Conservation (phyloP, 2,329 filamentous ascomycete genomes). For the Xylogone sp. region DNA sequence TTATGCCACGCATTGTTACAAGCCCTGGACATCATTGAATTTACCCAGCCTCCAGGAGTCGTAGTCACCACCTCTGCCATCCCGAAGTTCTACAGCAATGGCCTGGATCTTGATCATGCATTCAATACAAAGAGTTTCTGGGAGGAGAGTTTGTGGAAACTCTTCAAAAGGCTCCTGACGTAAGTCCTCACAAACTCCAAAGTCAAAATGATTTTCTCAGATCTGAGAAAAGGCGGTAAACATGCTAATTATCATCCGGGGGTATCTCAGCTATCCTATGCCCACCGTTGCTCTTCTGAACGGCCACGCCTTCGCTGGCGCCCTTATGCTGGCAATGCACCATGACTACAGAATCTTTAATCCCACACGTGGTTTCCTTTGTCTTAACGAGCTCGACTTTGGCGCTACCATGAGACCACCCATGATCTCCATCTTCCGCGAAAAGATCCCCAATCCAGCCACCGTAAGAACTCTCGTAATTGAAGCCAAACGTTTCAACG, state of each 20-base stretch:
- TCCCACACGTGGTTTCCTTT: slow-evolving; percentile 65
- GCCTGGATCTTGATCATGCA: slow-evolving; percentile 72
- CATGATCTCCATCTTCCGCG: slow-evolving; percentile 71
- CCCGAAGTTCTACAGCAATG: slow-evolving; percentile 78
- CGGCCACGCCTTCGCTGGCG: slow-evolving; percentile 77
- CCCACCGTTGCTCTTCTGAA: slow-evolving; percentile 77
- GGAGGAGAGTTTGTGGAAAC: slow-evolving; percentile 53
- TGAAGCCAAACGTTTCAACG: slow-evolving; percentile 68
- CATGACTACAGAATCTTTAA: slow-evolving; percentile 82
- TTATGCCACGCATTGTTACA: slow-evolving; percentile 66
- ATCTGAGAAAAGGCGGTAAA: background rate
- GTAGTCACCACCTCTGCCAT: slow-evolving; percentile 74
- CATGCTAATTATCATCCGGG: background rate
- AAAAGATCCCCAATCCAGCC: slow-evolving; percentile 53
- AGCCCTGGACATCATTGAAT: slow-evolving; percentile 72
- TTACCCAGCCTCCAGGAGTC: slow-evolving; percentile 61
- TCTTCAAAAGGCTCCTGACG: slow-evolving; percentile 64
- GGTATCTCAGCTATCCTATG: slow-evolving; percentile 60
- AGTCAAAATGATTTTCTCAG: slow-evolving; percentile 9
- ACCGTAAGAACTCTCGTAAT: slow-evolving; percentile 64
- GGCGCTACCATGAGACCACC: slow-evolving; percentile 70
- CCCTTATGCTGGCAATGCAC: slow-evolving; percentile 77
- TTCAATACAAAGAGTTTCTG: slow-evolving; percentile 57
- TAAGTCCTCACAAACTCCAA: slow-evolving; percentile 22
- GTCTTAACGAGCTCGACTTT: slow-evolving; percentile 79